Conservation (phyloP, 768 basidiomycete species). For the Russula abietina region DNA sequence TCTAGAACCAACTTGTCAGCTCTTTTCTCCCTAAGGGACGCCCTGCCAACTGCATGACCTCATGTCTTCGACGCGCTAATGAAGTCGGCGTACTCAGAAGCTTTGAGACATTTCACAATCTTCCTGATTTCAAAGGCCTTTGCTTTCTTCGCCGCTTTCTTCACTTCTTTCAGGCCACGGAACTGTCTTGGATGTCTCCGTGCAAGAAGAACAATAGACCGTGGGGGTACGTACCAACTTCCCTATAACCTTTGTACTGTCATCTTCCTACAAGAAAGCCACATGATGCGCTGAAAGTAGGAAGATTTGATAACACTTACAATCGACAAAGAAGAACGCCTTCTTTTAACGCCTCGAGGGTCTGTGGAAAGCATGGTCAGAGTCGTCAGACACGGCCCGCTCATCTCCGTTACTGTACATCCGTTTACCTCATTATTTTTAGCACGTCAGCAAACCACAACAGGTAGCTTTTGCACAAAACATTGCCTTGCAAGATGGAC, state of each 20-base stretch:
- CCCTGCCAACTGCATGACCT: constrained; percentile 24
- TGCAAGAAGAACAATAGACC: neutral
- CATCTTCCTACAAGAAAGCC: constrained; percentile 11
- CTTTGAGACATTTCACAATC: constrained; percentile 76
- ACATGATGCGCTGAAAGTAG: neutral
- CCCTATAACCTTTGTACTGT: neutral
- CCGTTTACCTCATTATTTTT: no score
- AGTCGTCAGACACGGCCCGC: neutral
- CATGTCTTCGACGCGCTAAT: neutral
- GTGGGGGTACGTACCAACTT: constrained; percentile 16
- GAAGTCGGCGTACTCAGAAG: constrained; percentile 46
- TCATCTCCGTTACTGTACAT: no score
- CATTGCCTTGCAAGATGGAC: constrained; percentile 27
- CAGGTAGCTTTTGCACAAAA: neutral
- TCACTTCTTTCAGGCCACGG: constrained; percentile 65
- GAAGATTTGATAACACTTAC: neutral
- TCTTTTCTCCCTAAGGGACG: constrained; percentile 35
- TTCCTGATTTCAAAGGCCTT: constrained; percentile 77
- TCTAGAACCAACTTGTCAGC: constrained; percentile 46
- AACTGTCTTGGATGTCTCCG: constrained; percentile 42
- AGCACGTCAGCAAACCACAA: no score
- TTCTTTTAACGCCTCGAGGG: constrained; percentile 18
- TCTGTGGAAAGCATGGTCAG: neutral
- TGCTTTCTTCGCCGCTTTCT: constrained; percentile 74
- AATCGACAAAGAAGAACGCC: neutral